A percentile compares a stretch with the other conserved stretches of the same genome.
phyloP scores from a whole-genome alignment of 1,139 yeast species.

The Yamadazyma spencermartinsiae region DNA sequence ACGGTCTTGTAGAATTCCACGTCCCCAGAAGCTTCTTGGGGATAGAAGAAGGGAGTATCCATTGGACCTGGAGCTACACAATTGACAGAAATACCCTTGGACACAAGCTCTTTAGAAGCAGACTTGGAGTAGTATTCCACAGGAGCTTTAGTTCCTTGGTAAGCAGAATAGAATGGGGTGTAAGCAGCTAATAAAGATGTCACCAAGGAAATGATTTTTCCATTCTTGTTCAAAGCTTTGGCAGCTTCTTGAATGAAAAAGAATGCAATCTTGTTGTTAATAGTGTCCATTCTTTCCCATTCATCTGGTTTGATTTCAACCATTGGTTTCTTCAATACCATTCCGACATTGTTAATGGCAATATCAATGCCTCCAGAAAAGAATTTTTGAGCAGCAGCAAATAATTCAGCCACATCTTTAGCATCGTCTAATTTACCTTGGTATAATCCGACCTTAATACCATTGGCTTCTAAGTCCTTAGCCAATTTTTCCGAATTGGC shows the following conservation, averaged over 20 bases:
- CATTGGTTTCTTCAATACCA: slow-evolving; percentile 62
- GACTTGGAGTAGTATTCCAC: slow-evolving; percentile 59
- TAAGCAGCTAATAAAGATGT: slow-evolving; percentile 69
- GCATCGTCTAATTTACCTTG: slow-evolving; percentile 50
- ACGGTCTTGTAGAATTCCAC: slow-evolving; percentile 56
- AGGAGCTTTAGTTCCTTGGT: slow-evolving; percentile 65
- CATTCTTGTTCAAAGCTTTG: slow-evolving; percentile 48
- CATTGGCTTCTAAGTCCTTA: slow-evolving; percentile 30
- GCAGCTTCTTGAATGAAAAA: slow-evolving; percentile 62
- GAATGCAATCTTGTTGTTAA: slow-evolving; percentile 62
- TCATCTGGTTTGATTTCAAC: slow-evolving; percentile 51
- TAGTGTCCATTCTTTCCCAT: slow-evolving; percentile 51
- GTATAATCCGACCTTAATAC: slow-evolving; percentile 43
- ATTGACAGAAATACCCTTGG: slow-evolving; percentile 52
- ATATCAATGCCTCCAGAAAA: slow-evolving; percentile 54
- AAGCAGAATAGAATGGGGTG: slow-evolving; percentile 55
- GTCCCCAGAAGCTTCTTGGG: slow-evolving; percentile 55
- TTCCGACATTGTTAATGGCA: slow-evolving; percentile 68
- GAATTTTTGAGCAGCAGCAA: slow-evolving; percentile 47
- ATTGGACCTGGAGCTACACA: slow-evolving; percentile 71
- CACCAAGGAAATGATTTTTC: slow-evolving; percentile 56
- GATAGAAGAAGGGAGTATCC: slow-evolving; percentile 70
- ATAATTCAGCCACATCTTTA: slow-evolving; percentile 42
- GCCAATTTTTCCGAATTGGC: slow-evolving; percentile 38
- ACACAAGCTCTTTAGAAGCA: slow-evolving; percentile 56